Evolutionary conservation across 2,329 filamentous ascomycete genomes (phyloP).

Genomic region (Parastagonospora avenae): DNA sequence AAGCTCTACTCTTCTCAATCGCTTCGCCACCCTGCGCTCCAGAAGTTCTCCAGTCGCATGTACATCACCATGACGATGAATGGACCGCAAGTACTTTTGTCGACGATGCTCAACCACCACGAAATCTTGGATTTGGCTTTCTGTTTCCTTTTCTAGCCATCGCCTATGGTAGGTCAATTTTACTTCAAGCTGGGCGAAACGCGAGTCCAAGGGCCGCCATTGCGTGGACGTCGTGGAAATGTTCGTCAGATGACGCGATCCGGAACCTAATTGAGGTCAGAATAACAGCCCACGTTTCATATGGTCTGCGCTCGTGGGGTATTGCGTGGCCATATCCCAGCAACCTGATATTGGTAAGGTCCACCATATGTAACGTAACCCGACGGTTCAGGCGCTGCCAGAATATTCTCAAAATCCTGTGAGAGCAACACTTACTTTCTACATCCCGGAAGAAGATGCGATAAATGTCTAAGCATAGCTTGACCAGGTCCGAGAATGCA

Average conservation of each 20-base stretch:
- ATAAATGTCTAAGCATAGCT: slow-evolving; percentile 33
- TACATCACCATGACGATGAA: slow-evolving; percentile 18
- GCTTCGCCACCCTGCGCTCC: slow-evolving; percentile 27
- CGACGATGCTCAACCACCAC: slow-evolving; percentile 23
- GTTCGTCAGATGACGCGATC: slow-evolving; percentile 23
- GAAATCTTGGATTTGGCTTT: slow-evolving; percentile 18
- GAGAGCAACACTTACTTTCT: slow-evolving; percentile 30
- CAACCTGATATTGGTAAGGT: background rate
- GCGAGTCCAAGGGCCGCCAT: slow-evolving; percentile 39
- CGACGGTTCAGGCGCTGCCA: too few relatives aligned
- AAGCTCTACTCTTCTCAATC: slow-evolving; percentile 31
- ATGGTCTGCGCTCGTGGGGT: background rate
- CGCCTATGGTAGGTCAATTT: slow-evolving; percentile 25
- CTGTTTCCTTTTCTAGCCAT: slow-evolving; percentile 34
- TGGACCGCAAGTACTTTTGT: slow-evolving; percentile 24
- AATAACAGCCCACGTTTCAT: background rate
- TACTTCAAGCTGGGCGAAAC: slow-evolving; percentile 30
- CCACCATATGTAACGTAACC: too few relatives aligned
- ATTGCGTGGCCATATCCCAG: background rate
- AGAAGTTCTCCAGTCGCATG: slow-evolving; percentile 11
- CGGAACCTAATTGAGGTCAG: slow-evolving; percentile 29
- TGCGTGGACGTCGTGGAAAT: slow-evolving; percentile 10
- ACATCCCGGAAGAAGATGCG: slow-evolving; percentile 27
- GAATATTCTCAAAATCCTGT: slow-evolving; percentile 1
- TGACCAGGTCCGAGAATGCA: slow-evolving; percentile 33